A percentile compares a stretch with the other conserved stretches of the same genome.
phyloP scores from a whole-genome alignment of 139 green algal species.

The Haematococcus lacustris region DNA sequence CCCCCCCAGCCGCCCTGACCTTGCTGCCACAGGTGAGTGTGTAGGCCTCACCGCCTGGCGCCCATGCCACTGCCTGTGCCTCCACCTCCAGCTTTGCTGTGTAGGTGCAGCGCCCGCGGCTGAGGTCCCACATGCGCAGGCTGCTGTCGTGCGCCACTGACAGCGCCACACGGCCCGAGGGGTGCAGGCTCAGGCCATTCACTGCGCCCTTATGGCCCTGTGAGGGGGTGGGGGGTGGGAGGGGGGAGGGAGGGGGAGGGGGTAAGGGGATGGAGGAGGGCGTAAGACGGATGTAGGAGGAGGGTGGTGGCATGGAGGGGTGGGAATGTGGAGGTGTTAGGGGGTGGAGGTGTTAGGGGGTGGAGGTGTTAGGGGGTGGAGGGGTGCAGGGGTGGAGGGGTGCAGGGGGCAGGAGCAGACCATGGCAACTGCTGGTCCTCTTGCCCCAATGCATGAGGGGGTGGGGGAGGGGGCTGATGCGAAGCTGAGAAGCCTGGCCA shows the following conservation, averaged over 20 bases:
- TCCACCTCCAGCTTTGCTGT: constrained; percentile 46
- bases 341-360: too few species aligned
- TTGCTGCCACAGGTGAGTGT: constrained; percentile 32
- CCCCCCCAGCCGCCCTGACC: too few species aligned
- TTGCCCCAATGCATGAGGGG: too few species aligned
- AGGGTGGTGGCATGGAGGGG: neutral
- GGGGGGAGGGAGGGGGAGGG: neutral
- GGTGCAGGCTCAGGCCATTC: constrained; percentile 62
- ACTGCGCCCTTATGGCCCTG: constrained; percentile 50
- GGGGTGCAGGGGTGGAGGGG: too few species aligned
- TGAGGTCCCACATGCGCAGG: constrained; percentile 82
- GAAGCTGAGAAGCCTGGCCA: too few species aligned
- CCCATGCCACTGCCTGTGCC: constrained; percentile 44
- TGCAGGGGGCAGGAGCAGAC: too few species aligned
- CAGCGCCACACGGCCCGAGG: constrained; percentile 65
- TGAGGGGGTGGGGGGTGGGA: neutral
- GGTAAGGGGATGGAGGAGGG: neutral
- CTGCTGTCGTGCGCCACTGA: constrained; percentile 46
- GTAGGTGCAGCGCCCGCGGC: constrained; percentile 52
- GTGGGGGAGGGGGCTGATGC: too few species aligned
- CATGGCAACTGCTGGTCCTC: too few species aligned
- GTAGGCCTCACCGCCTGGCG: constrained; percentile 36
- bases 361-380: neutral
- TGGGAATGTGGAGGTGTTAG: too few species aligned
- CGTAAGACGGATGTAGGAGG: neutral